These are phyloP conservation scores for Eucalyptus marginata DNA, from an alignment of 345 rosid species.

Conservation along the genomic window DNA sequence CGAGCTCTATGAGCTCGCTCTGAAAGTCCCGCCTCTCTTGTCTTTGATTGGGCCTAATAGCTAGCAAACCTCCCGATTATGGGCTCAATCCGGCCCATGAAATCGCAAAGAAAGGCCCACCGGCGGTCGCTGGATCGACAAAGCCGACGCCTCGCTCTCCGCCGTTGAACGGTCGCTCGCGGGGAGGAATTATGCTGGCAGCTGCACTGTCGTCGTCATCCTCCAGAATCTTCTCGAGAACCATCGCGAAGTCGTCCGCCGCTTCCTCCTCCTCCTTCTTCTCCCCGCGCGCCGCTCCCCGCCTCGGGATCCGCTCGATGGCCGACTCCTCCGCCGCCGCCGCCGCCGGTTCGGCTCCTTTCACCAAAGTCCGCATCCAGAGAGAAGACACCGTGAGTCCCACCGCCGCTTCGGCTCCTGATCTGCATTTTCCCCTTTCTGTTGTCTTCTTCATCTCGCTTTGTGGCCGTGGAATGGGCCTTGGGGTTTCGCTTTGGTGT, in stretches of 20 bases:
- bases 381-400: conserved; percentile 70
- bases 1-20: not conserved
- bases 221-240: conserved; percentile 16
- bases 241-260: not conserved
- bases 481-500: not conserved
- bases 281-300: not conserved
- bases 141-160: not conserved
- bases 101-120: not conserved
- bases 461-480: not conserved
- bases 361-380: conserved; percentile 75
- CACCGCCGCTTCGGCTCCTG: not conserved
- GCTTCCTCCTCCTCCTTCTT: conserved; percentile 1
- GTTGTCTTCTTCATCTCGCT: not conserved
- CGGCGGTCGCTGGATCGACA: not conserved
- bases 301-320: conserved; percentile 51
- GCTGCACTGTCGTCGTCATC: conserved; percentile 1
- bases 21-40: not conserved
- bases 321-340: conserved; percentile 25
- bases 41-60: not conserved
- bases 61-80: too few species aligned
- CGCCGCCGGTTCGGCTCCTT: conserved; percentile 4
- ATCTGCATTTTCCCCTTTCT: not conserved
- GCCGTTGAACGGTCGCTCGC: not conserved
- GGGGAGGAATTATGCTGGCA: not conserved
- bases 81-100: not conserved